A percentile compares a stretch with the other conserved stretches of the same genome.
Evolutionary conservation across 2,329 filamentous ascomycete genomes (phyloP).

Genomic region (Chaetomium olivaceum): DNA sequence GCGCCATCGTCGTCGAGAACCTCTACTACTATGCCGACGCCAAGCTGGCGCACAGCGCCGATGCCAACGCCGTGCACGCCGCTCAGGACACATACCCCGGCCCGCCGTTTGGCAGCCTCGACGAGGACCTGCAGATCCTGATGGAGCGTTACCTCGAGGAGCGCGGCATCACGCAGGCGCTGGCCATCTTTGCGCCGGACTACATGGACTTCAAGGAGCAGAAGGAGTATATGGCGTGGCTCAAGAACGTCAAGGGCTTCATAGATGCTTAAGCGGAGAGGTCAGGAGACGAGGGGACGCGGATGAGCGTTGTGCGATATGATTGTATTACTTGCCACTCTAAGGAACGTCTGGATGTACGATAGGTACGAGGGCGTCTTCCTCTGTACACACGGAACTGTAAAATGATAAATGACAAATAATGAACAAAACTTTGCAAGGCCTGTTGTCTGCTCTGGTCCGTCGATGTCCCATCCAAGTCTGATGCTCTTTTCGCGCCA

Average conservation of each 20-base stretch:
- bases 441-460: neutral
- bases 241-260: constrained; percentile 84
- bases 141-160: constrained; percentile 94
- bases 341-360: constrained; percentile 10
- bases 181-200: constrained; percentile 89
- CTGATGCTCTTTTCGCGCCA: constrained; percentile 8
- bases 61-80: constrained; percentile 74
- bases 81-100: constrained; percentile 82
- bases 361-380: neutral
- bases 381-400: neutral
- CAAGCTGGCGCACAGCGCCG: constrained; percentile 73
- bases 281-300: neutral
- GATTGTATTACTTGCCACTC: constrained; percentile 25
- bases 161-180: constrained; percentile 81
- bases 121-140: constrained; percentile 91
- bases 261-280: constrained; percentile 63
- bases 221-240: constrained; percentile 90
- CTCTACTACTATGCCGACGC: constrained; percentile 83
- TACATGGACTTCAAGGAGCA: constrained; percentile 99
- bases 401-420: neutral
- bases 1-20: constrained; percentile 84
- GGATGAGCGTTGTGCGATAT: constrained; percentile 19
- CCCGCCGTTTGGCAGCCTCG: constrained; percentile 88
- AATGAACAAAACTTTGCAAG: neutral
- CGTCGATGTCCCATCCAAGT: neutral